Percentiles rank a stretch among this genome's conserved stretches.
These are phyloP conservation scores for Papiliotrema flavescens DNA, from an alignment of 1,284 basidiomycete species.

Conservation along the genomic window DNA sequence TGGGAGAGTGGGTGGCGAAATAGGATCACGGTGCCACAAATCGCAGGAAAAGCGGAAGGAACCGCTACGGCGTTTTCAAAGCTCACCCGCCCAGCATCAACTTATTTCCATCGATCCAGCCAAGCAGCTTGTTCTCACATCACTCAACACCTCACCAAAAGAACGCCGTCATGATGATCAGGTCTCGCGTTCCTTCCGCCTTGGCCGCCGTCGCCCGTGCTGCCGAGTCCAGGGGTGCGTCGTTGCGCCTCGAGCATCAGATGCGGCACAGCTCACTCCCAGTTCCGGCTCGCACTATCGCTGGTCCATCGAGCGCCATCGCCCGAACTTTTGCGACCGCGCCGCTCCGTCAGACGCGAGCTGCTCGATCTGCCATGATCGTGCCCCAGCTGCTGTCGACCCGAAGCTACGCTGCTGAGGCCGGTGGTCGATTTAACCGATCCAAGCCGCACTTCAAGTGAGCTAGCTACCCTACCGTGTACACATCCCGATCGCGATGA, in stretches of 20 bases:
- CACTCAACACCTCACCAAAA: not conserved
- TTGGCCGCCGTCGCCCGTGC: conserved; percentile 17
- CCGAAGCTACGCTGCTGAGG: conserved; percentile 58
- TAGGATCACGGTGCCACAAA: too few relatives aligned
- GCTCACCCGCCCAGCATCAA: not conserved
- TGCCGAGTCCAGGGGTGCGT: conserved; percentile 27
- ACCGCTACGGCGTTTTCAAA: too few relatives aligned
- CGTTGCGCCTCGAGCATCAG: not conserved
- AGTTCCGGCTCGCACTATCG: conserved; percentile 23
- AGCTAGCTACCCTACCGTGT: conserved; percentile 8
- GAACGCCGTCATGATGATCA: conserved; percentile 24
- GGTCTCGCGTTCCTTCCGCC: conserved; percentile 26
- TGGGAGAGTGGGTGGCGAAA: not conserved
- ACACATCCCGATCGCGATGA: conserved; percentile 1
- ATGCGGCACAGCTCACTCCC: conserved; percentile 1
- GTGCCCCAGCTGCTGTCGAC: conserved; percentile 10
- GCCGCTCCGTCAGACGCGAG: conserved; percentile 11
- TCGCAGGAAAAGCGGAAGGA: too few relatives aligned
- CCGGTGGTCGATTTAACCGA: conserved; percentile 68
- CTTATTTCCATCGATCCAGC: not conserved
- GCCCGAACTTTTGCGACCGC: conserved; percentile 21
- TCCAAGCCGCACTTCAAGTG: conserved; percentile 89
- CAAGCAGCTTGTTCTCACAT: not conserved
- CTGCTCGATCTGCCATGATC: conserved; percentile 18
- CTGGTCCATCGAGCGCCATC: conserved; percentile 29